Evolutionary conservation across 257 asterid species (phyloP).

Genomic region (Jasminum sambac): DNA sequence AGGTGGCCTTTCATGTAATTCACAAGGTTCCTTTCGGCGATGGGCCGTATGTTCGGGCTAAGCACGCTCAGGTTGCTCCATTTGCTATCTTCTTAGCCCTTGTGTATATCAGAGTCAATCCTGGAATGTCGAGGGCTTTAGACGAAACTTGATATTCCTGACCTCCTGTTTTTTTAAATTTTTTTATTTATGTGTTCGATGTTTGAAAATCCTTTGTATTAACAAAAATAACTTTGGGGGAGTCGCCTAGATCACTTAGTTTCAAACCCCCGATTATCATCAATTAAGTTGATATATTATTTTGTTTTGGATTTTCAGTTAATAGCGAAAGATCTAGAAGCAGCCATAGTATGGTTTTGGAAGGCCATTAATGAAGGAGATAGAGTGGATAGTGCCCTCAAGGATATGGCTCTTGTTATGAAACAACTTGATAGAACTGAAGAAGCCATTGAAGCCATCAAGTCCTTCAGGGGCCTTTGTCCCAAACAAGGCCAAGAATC

Average conservation of each 20-base stretch:
- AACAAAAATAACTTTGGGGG: too few relatives aligned
- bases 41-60: conserved; percentile 7
- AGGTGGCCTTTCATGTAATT: neutral
- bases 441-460: conserved; percentile 25
- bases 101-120: too few relatives aligned
- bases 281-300: neutral
- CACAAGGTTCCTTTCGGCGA: conserved; percentile 10
- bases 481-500: conserved; percentile 22
- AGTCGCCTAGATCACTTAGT: too few relatives aligned
- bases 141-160: too few relatives aligned
- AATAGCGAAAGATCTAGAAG: conserved; percentile 20
- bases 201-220: too few relatives aligned
- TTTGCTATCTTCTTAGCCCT: neutral
- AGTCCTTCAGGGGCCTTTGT: conserved; percentile 21
- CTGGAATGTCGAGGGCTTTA: neutral
- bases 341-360: conserved; percentile 23
- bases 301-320: conserved; percentile 2
- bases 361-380: conserved; percentile 22
- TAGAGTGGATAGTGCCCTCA: conserved; percentile 12
- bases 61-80: conserved; percentile 7
- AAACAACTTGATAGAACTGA: conserved; percentile 22
- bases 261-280: too few relatives aligned
- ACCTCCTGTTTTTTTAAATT: too few relatives aligned
- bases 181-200: too few relatives aligned
- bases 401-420: conserved; percentile 27